Evolutionary conservation across 2,329 filamentous ascomycete genomes (phyloP), one percentile per base, ranked within the genome.

Genomic region (Apiospora sp.): DNA sequence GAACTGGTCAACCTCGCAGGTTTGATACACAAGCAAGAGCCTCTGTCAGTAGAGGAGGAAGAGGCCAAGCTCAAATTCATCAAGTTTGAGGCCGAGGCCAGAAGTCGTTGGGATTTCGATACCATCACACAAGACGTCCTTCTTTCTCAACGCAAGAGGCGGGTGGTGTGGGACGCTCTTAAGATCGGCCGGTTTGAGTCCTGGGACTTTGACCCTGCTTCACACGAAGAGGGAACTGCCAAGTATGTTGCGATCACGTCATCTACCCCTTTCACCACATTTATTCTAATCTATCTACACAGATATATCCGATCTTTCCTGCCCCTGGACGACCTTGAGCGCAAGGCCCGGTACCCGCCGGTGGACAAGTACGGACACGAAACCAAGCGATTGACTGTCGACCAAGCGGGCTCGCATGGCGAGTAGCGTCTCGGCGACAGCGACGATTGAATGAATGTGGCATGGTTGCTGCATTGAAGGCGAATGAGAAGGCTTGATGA

Each of bases 281-380:
- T 27, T 3, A 22, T 44, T 24, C 43, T 67, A 67, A 61, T 19
- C 27, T 24, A 6, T 30, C 73, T 61, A 37, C 37, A 76, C 41
- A 93, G 93, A 83, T 97, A 96, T 82, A 97, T 98, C 78, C 93
- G 95, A 72, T 94, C 92, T 46, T 92, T 93, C 80, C 92, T 95
- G 77, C 91, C 93, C 24, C 89, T 96, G 1, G 94, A 96, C 79
- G 92, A 95, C 72, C 86, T 96, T 8, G 94, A 96, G 85, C 89
- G 93, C 72, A 89, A 89, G 74, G 93, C 94, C 54, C 88, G 94
- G 61, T 96, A 87, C 83, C 94, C 94, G 0, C 83, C 87, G 8
- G 90, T 92, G 7, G 89, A 92, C 79, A 84, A 83, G 58, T 83
- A 87, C 71, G 89, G 89, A 37, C 83, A 83, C 22, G 87, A 87